Conservation (phyloP, 352 stramenopile genomes). For the Globisporangium cystogenes region DNA sequence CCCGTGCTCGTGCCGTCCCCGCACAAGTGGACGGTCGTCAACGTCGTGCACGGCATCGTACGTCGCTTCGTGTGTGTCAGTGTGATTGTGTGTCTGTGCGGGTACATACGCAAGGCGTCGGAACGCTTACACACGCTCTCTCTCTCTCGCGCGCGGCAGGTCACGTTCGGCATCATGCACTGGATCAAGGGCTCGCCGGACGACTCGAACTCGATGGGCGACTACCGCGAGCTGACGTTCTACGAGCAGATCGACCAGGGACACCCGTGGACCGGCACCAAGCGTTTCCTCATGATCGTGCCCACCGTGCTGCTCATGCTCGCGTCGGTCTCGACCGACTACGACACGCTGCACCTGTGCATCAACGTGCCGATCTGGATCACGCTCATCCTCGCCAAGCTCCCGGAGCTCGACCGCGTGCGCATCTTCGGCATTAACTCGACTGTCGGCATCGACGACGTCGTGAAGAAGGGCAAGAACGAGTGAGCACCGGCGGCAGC, state of each 20-base stretch:
- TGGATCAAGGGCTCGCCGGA: conserved; percentile 94
- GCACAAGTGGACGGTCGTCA: conserved; percentile 78
- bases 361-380: conserved; percentile 92
- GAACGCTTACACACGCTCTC: no score
- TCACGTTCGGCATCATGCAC: conserved; percentile 92
- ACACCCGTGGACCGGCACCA: conserved; percentile 88
- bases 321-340: conserved; percentile 85
- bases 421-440: conserved; percentile 96
- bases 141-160: no score
- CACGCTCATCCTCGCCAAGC: conserved; percentile 90
- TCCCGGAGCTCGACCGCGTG: conserved; percentile 92
- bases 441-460: conserved; percentile 93
- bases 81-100: conserved; percentile 1
- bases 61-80: conserved; percentile 4
- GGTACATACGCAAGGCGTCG: no score
- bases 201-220: conserved; percentile 87
- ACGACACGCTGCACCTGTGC: conserved; percentile 77
- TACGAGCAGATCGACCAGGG: conserved; percentile 96
- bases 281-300: conserved; percentile 94
- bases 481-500: conserved; percentile 18
- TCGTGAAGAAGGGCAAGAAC: conserved; percentile 42
- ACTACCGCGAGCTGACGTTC: conserved; percentile 93
- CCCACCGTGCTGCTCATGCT: conserved; percentile 89
- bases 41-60: conserved; percentile 85
- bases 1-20: conserved; percentile 62